Conservation (phyloP, 2,329 filamentous ascomycete species). For the Talaromyces albobiverticillius region DNA sequence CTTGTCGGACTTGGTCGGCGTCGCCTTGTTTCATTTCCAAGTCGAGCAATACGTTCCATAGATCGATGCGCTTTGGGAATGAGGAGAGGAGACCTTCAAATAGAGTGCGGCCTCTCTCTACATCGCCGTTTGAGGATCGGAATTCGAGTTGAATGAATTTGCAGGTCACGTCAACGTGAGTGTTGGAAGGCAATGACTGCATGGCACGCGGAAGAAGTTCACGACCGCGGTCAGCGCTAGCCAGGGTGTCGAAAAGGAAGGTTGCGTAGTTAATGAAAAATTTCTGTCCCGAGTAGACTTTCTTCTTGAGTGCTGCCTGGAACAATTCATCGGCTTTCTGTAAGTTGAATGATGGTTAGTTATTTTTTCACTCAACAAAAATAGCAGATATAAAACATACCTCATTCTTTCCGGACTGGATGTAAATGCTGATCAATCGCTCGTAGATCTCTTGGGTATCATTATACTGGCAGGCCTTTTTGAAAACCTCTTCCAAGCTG, state of each 20-base stretch:
- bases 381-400: constrained; percentile 53
- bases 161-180: constrained; percentile 72
- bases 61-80: constrained; percentile 83
- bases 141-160: constrained; percentile 94
- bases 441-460: constrained; percentile 87
- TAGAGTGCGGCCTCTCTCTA: constrained; percentile 89
- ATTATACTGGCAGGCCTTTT: constrained; percentile 89
- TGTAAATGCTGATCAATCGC: constrained; percentile 88
- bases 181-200: constrained; percentile 70
- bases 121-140: constrained; percentile 73
- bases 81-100: constrained; percentile 83
- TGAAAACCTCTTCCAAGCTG: constrained; percentile 80
- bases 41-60: constrained; percentile 91
- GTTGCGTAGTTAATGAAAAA: constrained; percentile 95
- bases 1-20: constrained; percentile 64
- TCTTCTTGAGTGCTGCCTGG: constrained; percentile 83
- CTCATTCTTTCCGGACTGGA: constrained; percentile 79
- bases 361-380: background rate
- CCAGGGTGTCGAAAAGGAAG: constrained; percentile 76
- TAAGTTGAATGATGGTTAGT: constrained; percentile 22
- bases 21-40: constrained; percentile 67
- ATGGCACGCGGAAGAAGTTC: constrained; percentile 77
- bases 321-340: constrained; percentile 88
- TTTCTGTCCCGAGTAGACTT: constrained; percentile 68
- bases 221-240: constrained; percentile 70